phyloP scores from a whole-genome alignment of 2,329 filamentous ascomycete genomes.

The Seiridium cupressi region DNA sequence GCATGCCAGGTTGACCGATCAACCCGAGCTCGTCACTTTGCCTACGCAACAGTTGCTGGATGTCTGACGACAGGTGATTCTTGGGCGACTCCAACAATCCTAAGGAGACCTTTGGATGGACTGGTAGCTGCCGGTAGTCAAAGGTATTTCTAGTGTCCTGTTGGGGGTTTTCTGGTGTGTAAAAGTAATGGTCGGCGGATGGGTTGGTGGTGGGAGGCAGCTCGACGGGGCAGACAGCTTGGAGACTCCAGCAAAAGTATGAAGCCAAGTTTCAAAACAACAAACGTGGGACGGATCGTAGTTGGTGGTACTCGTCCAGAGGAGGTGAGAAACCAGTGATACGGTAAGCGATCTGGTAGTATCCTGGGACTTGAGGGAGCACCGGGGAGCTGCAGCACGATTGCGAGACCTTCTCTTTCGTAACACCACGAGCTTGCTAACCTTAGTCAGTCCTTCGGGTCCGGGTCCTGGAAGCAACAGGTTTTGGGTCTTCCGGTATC shows the following conservation, averaged over 20 bases:
- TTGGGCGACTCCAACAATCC: neutral
- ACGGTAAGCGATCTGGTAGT: conserved; percentile 49
- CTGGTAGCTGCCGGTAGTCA: too few species aligned
- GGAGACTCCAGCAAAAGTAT: neutral
- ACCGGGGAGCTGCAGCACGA: conserved; percentile 46
- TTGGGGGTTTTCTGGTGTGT: neutral
- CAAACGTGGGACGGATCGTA: conserved; percentile 49
- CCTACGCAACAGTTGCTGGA: neutral
- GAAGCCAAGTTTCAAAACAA: conserved; percentile 29
- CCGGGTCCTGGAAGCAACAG: conserved; percentile 12
- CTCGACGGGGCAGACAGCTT: neutral
- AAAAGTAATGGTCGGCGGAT: neutral
- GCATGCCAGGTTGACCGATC: conserved; percentile 20
- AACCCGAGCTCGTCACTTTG: conserved; percentile 9
- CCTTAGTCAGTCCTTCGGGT: conserved; percentile 18
- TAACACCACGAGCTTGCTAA: conserved; percentile 20
- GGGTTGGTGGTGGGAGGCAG: neutral
- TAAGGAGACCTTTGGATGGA: too few species aligned
- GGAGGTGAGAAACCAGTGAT: conserved; percentile 43
- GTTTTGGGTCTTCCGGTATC: too few species aligned
- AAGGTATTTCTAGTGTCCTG: neutral
- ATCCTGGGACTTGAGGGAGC: conserved; percentile 38
- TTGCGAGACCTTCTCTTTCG: conserved; percentile 28
- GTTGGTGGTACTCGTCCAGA: conserved; percentile 49
- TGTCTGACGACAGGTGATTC: neutral